A percentile compares a stretch with the other conserved stretches of the same genome.
phyloP scores from a whole-genome alignment of 306 rosid genomes.

The Acacia crassicarpa region DNA sequence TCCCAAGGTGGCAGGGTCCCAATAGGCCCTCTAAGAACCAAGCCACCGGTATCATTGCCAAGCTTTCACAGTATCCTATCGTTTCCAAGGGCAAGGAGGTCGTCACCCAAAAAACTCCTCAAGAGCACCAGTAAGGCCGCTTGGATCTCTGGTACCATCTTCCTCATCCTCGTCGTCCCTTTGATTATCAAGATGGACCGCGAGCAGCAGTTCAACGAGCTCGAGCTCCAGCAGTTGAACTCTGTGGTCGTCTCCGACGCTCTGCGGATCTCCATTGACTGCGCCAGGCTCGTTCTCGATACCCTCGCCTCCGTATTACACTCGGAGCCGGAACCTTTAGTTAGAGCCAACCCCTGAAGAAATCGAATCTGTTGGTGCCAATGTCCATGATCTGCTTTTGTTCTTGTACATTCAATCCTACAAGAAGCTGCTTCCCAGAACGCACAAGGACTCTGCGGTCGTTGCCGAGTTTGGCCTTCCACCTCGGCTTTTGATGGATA shows the following conservation, averaged over 20 bases:
- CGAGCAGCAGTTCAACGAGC: too few species aligned
- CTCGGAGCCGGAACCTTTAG: conserved; percentile 69
- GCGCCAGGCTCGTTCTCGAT: conserved; percentile 77
- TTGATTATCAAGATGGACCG: too few species aligned
- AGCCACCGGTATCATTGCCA: too few species aligned
- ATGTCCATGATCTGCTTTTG: conserved; percentile 81
- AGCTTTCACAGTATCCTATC: too few species aligned
- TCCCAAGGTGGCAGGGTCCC: too few species aligned
- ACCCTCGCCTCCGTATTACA: conserved; percentile 80
- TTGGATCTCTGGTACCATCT: too few species aligned
- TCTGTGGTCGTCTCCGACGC: conserved; percentile 68
- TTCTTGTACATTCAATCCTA: conserved; percentile 94
- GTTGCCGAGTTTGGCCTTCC: conserved; percentile 99
- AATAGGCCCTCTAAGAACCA: too few species aligned
- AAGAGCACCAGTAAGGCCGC: too few species aligned
- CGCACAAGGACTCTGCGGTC: conserved; percentile 95
- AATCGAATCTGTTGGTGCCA: conserved; percentile 59
- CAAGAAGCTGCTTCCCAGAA: conserved; percentile 84
- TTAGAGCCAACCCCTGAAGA: conserved; percentile 48
- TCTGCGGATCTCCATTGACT: conserved; percentile 87
- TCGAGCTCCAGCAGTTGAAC: neutral
- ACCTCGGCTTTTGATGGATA: conserved; percentile 99
- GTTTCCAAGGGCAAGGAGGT: too few species aligned
- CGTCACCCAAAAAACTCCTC: too few species aligned
- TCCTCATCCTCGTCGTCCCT: too few species aligned